Conservation (phyloP, 139 green algal genomes). For the Auxenochlorella pyrenoidosa region DNA sequence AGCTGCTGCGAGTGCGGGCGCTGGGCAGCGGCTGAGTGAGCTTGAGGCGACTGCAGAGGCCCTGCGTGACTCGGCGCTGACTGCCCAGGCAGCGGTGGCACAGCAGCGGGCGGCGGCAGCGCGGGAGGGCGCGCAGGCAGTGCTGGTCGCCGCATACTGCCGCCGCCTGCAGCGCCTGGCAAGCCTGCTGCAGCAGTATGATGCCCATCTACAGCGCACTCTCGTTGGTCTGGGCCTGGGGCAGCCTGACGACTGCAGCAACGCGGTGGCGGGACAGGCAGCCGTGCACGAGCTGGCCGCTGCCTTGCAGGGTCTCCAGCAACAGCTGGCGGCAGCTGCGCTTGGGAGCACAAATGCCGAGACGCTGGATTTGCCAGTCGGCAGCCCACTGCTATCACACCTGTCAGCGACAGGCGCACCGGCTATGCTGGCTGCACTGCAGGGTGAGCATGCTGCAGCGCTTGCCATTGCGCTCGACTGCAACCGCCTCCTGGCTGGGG, state of each 20-base stretch:
- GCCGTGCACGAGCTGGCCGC: background rate
- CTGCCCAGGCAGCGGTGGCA: background rate
- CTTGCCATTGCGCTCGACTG: no score
- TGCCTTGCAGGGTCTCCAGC: background rate
- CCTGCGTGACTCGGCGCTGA: background rate
- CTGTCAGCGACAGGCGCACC: background rate
- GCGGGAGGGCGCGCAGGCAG: background rate
- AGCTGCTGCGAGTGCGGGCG: background rate
- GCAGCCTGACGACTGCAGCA: background rate
- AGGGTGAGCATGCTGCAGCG: background rate
- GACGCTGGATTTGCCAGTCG: background rate
- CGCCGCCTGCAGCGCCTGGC: conserved; percentile 16
- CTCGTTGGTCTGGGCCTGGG: background rate
- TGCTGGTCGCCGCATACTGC: background rate
- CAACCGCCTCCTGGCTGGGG: no score
- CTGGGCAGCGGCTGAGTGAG: background rate
- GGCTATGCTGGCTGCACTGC: background rate
- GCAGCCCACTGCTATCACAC: no score
- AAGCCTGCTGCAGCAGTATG: conserved; percentile 17
- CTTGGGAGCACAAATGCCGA: background rate
- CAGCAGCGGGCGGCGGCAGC: background rate
- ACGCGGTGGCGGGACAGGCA: background rate
- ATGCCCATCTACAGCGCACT: background rate
- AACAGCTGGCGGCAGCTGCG: background rate
- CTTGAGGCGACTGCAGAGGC: background rate